These are phyloP conservation scores for Rhizophagus prolifer DNA, from an alignment of 192 early-diverging fungal species.

Conservation along the genomic window DNA sequence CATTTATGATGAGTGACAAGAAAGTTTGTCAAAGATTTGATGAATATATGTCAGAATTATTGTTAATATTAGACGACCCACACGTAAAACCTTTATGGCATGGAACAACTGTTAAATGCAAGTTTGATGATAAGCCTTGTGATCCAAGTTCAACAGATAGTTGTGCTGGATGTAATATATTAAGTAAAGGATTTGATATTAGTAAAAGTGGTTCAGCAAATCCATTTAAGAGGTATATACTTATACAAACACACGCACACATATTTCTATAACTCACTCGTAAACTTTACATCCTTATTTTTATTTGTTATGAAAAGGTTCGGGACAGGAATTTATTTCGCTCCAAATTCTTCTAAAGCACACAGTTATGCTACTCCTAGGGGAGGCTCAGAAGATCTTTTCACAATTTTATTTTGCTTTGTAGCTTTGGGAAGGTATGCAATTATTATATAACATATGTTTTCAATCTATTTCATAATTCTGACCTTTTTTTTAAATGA, in stretches of 20 bases:
- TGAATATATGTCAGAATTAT: constrained; percentile 27
- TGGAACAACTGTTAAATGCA: constrained; percentile 28
- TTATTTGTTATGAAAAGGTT: constrained; percentile 15
- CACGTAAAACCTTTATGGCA: constrained; percentile 33
- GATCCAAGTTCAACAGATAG: constrained; percentile 14
- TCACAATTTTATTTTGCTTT: constrained; percentile 30
- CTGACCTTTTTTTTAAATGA: not conserved
- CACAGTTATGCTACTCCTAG: constrained; percentile 30
- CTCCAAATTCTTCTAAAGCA: constrained; percentile 33
- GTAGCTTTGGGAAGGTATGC: constrained; percentile 31
- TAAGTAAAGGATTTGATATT: constrained; percentile 29
- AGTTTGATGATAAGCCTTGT: constrained; percentile 15
- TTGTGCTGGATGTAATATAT: constrained; percentile 32
- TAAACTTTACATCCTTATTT: not conserved
- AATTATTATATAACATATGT: not conserved
- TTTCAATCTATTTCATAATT: not conserved
- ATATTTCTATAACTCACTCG: too few relatives aligned
- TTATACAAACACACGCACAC: too few relatives aligned
- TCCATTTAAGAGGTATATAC: constrained; percentile 17
- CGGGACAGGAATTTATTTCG: constrained; percentile 33
- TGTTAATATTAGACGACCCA: constrained; percentile 5
- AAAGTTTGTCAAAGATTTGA: constrained; percentile 23
- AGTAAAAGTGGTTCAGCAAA: constrained; percentile 25
- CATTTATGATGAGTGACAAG: constrained; percentile 27
- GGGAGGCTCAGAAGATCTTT: constrained; percentile 4